Percentiles rank a stretch among this genome's conserved stretches.
Conservation (phyloP, 768 basidiomycete species). For the Termitomyces heimii region DNA sequence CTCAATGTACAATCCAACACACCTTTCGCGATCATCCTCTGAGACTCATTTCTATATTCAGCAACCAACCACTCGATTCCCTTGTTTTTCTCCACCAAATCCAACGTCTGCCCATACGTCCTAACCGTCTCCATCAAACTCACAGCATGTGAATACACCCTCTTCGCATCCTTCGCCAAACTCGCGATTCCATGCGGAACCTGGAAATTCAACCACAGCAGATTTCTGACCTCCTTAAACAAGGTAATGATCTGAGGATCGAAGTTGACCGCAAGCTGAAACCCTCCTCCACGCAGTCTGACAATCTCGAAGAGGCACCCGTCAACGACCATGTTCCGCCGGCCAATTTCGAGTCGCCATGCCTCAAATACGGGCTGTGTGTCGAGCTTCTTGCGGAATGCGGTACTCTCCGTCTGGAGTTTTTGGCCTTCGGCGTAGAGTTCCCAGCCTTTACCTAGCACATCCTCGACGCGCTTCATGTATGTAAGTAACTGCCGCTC, state of each 20-base stretch:
- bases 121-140: slow-evolving; percentile 98
- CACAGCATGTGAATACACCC: slow-evolving; percentile 97
- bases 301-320: slow-evolving; percentile 93
- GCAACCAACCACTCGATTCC: slow-evolving; percentile 94
- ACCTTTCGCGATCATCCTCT: slow-evolving; percentile 92
- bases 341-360: slow-evolving; percentile 93
- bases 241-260: slow-evolving; percentile 97
- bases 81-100: slow-evolving; percentile 84
- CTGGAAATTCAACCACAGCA: slow-evolving; percentile 93
- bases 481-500: slow-evolving; percentile 93
- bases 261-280: slow-evolving; percentile 92
- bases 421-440: slow-evolving; percentile 99
- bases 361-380: slow-evolving; percentile 92
- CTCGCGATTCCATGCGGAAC: slow-evolving; percentile 93
- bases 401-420: slow-evolving; percentile 83
- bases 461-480: slow-evolving; percentile 99
- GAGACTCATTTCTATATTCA: slow-evolving; percentile 88
- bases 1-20: slow-evolving; percentile 15
- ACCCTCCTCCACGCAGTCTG: slow-evolving; percentile 62
- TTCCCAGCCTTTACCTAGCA: slow-evolving; percentile 97
- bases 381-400: slow-evolving; percentile 95
- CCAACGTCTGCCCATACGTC: slow-evolving; percentile 93
- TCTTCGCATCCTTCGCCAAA: slow-evolving; percentile 97
- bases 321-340: slow-evolving; percentile 86
- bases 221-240: slow-evolving; percentile 96